Evolutionary conservation across 192 early-diverging fungal species (phyloP).

Genomic region (Chytriomyces hyalinus): DNA sequence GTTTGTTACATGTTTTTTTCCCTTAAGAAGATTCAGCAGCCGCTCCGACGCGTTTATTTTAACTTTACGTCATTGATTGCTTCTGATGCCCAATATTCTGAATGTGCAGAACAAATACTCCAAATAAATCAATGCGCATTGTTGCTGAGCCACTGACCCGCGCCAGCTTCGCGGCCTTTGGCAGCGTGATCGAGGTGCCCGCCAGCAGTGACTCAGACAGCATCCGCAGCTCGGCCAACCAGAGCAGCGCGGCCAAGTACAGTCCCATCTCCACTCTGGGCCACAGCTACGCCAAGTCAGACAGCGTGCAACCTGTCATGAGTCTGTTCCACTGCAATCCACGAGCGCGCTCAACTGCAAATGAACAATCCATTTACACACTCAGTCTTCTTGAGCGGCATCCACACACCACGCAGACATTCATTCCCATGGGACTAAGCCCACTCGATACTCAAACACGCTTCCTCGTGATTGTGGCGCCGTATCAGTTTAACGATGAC

Average conservation of each 20-base stretch:
- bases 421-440: constrained; percentile 73
- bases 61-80: no score
- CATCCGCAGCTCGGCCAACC: constrained; percentile 59
- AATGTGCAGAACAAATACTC: no score
- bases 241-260: constrained; percentile 75
- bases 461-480: constrained; percentile 76
- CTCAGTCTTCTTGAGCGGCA: constrained; percentile 77
- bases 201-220: background rate
- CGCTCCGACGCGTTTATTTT: no score
- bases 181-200: background rate
- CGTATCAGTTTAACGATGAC: constrained; percentile 45
- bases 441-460: background rate
- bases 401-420: constrained; percentile 73
- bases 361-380: constrained; percentile 25
- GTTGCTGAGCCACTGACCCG: constrained; percentile 56
- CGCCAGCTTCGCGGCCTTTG: constrained; percentile 60
- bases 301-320: background rate
- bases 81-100: no score
- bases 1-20: no score
- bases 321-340: constrained; percentile 10
- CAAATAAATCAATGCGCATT: no score
- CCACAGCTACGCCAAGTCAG: no score
- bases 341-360: background rate
- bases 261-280: constrained; percentile 62
- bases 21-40: no score